phyloP scores from a whole-genome alignment of 495 filamentous ascomycete genomes.

The Neurospora tetraspora region DNA sequence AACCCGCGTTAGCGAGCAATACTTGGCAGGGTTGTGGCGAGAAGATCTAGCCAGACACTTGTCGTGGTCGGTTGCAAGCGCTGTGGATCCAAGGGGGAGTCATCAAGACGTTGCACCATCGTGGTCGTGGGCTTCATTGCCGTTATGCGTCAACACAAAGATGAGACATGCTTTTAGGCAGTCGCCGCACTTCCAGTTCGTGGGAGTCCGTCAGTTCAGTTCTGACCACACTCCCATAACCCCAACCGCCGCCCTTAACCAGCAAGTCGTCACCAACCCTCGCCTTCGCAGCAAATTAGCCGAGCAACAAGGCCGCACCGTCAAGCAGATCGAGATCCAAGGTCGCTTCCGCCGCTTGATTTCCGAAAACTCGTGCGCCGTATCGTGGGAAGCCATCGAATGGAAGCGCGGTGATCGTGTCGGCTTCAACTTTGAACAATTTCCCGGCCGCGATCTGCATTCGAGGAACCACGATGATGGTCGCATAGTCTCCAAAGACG shows the following conservation, averaged over 20 bases:
- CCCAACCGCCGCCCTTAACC: not conserved
- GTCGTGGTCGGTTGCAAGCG: conserved; percentile 18
- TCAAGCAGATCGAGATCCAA: conserved; percentile 15
- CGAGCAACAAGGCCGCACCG: conserved; percentile 15
- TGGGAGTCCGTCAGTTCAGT: not conserved
- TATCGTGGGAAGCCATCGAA: conserved; percentile 15
- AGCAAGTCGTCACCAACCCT: not conserved
- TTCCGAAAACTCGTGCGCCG: conserved; percentile 5
- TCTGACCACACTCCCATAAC: not conserved
- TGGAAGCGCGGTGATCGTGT: conserved; percentile 3
- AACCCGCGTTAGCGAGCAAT: conserved; percentile 13
- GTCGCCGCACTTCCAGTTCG: conserved; percentile 16
- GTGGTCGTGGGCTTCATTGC: conserved; percentile 23
- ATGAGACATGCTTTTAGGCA: conserved; percentile 14
- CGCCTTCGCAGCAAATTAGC: conserved; percentile 3
- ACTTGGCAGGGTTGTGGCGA: conserved; percentile 21
- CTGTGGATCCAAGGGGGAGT: conserved; percentile 4
- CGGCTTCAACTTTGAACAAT: conserved; percentile 15
- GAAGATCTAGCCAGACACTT: conserved; percentile 21
- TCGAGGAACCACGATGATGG: conserved; percentile 15
- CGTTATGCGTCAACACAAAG: conserved; percentile 11
- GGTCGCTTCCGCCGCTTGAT: conserved; percentile 22
- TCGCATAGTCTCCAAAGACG: conserved; percentile 17
- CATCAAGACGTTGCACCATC: conserved; percentile 21
- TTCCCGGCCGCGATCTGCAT: conserved; percentile 11